Evolutionary conservation across 257 asterid genomes (phyloP), one percentile per base, ranked within the genome.

Genomic region (Penstemon newberryi): DNA sequence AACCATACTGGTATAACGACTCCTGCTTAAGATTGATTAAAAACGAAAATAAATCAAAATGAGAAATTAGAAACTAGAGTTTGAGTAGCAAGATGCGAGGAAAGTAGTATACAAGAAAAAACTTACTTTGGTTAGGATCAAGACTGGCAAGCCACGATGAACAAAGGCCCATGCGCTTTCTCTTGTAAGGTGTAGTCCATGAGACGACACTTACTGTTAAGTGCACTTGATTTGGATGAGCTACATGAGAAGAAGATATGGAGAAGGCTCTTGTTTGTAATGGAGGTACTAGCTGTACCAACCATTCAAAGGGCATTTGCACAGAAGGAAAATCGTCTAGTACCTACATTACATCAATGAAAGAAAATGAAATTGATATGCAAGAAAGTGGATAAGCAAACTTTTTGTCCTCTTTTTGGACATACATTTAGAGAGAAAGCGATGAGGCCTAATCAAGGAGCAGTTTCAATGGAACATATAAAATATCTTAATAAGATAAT

Each of bases 241-340:
- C 96, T 41, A 73, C 71, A 75, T 52, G 86, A 70, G 95, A 93
- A 50, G 97, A 94, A 47, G 97, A 81, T 69, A 94, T 89, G 76
- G 97, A 94, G 77, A 89, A 94, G 63, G 96, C 90, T 75, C 97
- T 87, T 36, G 84, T 80, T 81, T 87, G 86, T 66, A 94, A 79
- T 15, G 92, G 87, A 61, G 99, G 97, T 65, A 93, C 96, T 63
- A 90, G 79, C 77, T 89, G 96, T 52, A 93, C 90, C 87, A 94
- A 77, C 99, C 99, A 91, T 70, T 90, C 97, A 39, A 90, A 85
- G 33, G 96, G 96, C 91, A 93, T 81, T 70, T 87, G 87, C 80
- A 89, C 96, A 9, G 96, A 93, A 50, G 96, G 97, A 78, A 93
- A 93, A 81, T 90, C 97, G 65, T 83, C 91, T 60, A 94, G 82